Evolutionary conservation across 345 rosid species (phyloP).

Genomic region (Pistacia atlantica): DNA sequence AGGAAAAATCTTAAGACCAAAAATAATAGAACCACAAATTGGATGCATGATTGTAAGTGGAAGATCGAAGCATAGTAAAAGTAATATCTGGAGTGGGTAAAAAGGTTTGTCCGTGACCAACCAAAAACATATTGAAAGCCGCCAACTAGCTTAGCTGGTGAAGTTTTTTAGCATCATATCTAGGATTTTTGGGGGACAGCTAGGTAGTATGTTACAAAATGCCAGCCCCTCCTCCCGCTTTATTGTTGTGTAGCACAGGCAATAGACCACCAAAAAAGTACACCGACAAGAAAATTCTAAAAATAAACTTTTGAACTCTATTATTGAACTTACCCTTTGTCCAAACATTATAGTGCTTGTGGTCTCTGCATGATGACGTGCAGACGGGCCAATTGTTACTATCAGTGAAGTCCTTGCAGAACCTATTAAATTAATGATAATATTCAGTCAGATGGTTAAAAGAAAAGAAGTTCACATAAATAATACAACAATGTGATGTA

Average conservation of each 20-base stretch:
- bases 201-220: not conserved
- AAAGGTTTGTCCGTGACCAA: too few relatives aligned
- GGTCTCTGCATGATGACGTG: conserved; percentile 83
- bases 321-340: conserved; percentile 68
- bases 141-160: too few relatives aligned
- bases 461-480: not conserved
- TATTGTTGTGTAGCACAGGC: not conserved
- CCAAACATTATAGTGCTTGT: conserved; percentile 93
- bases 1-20: too few relatives aligned
- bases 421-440: conserved; percentile 47
- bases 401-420: conserved; percentile 94
- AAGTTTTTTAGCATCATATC: too few relatives aligned
- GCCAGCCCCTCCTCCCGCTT: not conserved
- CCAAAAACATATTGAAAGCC: too few relatives aligned
- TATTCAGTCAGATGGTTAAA: conserved; percentile 5
- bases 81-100: too few relatives aligned
- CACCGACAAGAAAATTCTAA: not conserved
- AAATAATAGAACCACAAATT: too few relatives aligned
- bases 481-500: not conserved
- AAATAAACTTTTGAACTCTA: not conserved
- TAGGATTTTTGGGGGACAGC: not conserved
- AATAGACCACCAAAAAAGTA: not conserved
- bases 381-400: conserved; percentile 85
- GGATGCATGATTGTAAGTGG: too few relatives aligned
- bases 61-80: too few relatives aligned